phyloP scores from a whole-genome alignment of 306 rosid genomes.

The Fagus sylvatica region DNA sequence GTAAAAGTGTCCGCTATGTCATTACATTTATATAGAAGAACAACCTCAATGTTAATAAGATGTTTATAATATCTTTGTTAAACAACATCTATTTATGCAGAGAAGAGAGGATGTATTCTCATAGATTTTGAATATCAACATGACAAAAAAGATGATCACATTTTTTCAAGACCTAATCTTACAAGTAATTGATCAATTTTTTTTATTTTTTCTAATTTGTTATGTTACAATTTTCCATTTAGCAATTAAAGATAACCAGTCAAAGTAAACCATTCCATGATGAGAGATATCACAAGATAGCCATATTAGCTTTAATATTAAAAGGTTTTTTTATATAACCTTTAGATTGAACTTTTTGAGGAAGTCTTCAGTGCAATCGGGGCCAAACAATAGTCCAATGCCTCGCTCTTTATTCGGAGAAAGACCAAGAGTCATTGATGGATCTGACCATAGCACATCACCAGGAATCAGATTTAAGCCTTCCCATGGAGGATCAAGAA shows the following conservation, averaged over 20 bases:
- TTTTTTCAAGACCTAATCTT: too few relatives aligned
- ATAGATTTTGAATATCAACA: too few relatives aligned
- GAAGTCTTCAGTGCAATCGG: slow-evolving; percentile 89
- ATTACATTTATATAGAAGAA: background rate
- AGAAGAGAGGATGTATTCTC: slow-evolving; percentile 2
- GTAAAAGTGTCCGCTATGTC: too few relatives aligned
- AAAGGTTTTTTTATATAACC: slow-evolving; percentile 29
- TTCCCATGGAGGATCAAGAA: slow-evolving; percentile 98
- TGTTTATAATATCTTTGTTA: too few relatives aligned
- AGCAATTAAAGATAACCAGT: background rate
- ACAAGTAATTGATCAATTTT: too few relatives aligned
- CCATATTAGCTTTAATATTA: background rate
- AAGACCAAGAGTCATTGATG: slow-evolving; percentile 72
- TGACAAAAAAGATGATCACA: too few relatives aligned
- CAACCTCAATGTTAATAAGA: background rate
- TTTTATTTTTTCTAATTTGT: too few relatives aligned
- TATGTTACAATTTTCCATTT: background rate
- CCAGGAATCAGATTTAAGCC: slow-evolving; percentile 87
- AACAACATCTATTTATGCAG: background rate
- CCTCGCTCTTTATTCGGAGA: slow-evolving; percentile 85
- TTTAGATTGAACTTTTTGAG: slow-evolving; percentile 63
- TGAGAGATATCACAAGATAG: background rate
- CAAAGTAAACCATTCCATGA: background rate
- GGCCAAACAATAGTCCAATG: slow-evolving; percentile 88
- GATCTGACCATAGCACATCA: slow-evolving; percentile 95